Percentiles rank a stretch among this genome's conserved stretches.
Conservation (phyloP, 2,329 filamentous ascomycete genomes). For the Hypoxylon sp. region DNA sequence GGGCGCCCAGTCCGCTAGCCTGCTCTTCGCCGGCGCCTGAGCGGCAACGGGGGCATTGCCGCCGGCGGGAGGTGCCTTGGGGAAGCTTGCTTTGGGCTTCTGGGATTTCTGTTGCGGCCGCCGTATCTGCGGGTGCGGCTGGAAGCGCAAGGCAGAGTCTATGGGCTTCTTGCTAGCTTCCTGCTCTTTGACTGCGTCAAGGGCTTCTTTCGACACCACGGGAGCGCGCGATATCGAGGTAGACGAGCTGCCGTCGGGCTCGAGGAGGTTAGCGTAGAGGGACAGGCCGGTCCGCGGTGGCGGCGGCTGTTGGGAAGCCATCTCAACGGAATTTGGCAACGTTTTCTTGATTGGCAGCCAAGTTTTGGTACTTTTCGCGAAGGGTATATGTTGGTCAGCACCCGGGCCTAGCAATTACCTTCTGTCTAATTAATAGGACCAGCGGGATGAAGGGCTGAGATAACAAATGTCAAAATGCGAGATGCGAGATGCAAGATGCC, state of each 20-base stretch:
- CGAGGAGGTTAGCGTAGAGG: constrained; percentile 86
- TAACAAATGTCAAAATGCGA: neutral
- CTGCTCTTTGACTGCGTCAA: constrained; percentile 58
- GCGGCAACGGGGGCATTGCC: constrained; percentile 38
- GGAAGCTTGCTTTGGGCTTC: constrained; percentile 68
- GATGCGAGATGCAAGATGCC: neutral
- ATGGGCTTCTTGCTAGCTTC: constrained; percentile 70
- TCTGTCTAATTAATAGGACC: constrained; percentile 16
- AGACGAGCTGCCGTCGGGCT: constrained; percentile 62
- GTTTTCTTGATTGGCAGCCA: neutral
- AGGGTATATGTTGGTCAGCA: neutral
- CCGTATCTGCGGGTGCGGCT: constrained; percentile 74
- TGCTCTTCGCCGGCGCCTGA: constrained; percentile 68
- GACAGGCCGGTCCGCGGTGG: constrained; percentile 68
- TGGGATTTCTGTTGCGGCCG: constrained; percentile 76
- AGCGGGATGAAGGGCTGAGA: constrained; percentile 13
- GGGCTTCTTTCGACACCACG: constrained; percentile 73
- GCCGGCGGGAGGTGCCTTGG: constrained; percentile 56
- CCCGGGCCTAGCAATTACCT: neutral
- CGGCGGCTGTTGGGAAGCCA: constrained; percentile 50
- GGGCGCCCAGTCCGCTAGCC: constrained; percentile 83
- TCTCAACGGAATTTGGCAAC: constrained; percentile 7
- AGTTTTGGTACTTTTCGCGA: neutral
- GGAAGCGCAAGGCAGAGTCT: constrained; percentile 81
- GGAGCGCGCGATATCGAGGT: constrained; percentile 83